These are phyloP conservation scores for Chlamydomonas sphaeroides DNA, from an alignment of 139 green algal genomes.

Conservation along the genomic window DNA sequence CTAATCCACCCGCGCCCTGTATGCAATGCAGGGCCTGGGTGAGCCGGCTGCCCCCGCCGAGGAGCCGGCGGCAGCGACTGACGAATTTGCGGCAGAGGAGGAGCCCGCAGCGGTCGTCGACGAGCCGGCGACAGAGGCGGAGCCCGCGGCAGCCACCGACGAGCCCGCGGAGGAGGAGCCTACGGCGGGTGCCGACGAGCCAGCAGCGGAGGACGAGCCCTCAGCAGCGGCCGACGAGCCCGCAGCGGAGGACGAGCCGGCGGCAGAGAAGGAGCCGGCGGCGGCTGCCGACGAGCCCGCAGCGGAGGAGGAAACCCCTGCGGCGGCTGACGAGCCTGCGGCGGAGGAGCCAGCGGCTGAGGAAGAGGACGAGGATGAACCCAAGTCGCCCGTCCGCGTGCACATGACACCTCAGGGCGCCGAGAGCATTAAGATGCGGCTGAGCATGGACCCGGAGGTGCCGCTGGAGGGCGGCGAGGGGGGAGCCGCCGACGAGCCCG, in stretches of 20 bases:
- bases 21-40: too few relatives aligned
- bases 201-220: neutral
- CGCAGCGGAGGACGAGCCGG: constrained; percentile 4
- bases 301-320: too few relatives aligned
- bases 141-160: neutral
- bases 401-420: constrained; percentile 5
- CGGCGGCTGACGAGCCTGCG: neutral
- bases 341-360: neutral
- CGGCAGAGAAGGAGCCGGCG: neutral
- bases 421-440: neutral
- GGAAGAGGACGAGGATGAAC: too few relatives aligned
- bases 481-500: neutral
- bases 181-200: neutral
- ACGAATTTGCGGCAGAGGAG: neutral
- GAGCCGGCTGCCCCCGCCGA: too few relatives aligned
- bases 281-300: too few relatives aligned
- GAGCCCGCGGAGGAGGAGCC: too few relatives aligned
- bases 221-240: too few relatives aligned
- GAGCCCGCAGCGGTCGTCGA: neutral
- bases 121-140: neutral
- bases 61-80: too few relatives aligned
- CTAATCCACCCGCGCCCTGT: too few relatives aligned
- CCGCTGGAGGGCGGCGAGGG: neutral
- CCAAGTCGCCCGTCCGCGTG: constrained; percentile 21
- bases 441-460: constrained; percentile 25